Conservation (phyloP, 208 protist genomes). For the Jaenimonas drosophilae region DNA sequence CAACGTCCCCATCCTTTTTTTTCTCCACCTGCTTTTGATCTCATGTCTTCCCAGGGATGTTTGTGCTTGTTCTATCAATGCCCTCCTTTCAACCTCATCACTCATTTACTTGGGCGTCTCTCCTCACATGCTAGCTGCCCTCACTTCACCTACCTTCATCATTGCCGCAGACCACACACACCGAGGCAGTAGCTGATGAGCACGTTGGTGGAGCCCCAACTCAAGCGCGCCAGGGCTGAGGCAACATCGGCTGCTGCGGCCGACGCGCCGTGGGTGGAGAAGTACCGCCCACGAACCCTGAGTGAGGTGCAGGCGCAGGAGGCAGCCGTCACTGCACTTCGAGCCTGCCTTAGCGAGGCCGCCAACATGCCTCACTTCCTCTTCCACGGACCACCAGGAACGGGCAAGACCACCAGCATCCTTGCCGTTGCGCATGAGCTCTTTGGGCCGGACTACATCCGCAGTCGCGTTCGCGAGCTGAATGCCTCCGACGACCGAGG, state of each 20-base stretch:
- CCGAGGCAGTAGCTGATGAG: too few relatives aligned
- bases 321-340: constrained; percentile 90
- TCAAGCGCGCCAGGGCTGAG: constrained; percentile 22
- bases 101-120: too few relatives aligned
- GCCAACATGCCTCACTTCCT: constrained; percentile 98
- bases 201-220: constrained; percentile 11
- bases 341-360: constrained; percentile 71
- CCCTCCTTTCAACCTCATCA: too few relatives aligned
- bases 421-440: constrained; percentile 96
- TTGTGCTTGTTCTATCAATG: too few relatives aligned
- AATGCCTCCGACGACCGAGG: constrained; percentile 99
- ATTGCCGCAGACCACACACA: too few relatives aligned
- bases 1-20: too few relatives aligned
- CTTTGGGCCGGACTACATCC: constrained; percentile 91
- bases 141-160: too few relatives aligned
- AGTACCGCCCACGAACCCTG: constrained; percentile 91
- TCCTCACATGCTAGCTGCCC: too few relatives aligned
- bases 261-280: constrained; percentile 86
- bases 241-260: background rate
- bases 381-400: constrained; percentile 98
- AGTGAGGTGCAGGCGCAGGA: constrained; percentile 95
- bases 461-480: constrained; percentile 96
- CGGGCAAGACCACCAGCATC: constrained; percentile 98
- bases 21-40: too few relatives aligned
- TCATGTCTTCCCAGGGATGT: too few relatives aligned